Percentiles rank a stretch among this genome's conserved stretches.
Evolutionary conservation across 352 stramenopile species (phyloP).

Genomic region (Phytophthora chlamydospora): DNA sequence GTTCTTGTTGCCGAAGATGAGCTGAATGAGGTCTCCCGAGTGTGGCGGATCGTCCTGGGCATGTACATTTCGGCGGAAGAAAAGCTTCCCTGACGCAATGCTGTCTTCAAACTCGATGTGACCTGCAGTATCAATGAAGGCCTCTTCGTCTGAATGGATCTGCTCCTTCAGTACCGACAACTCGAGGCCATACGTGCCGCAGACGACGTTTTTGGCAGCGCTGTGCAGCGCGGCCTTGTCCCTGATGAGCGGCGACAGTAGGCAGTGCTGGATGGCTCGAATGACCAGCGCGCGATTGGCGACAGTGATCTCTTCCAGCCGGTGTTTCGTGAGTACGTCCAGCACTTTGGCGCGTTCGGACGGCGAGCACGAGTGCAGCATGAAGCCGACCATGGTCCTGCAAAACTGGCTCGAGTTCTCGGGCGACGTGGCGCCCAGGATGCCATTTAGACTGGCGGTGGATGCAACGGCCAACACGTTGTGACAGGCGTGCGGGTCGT

Average conservation of each 20-base stretch:
- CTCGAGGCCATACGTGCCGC: constrained; percentile 68
- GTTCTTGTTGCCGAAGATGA: constrained; percentile 83
- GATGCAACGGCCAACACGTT: constrained; percentile 71
- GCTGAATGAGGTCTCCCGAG: constrained; percentile 75
- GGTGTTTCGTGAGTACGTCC: constrained; percentile 73
- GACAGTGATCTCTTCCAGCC: constrained; percentile 75
- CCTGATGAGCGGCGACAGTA: constrained; percentile 71
- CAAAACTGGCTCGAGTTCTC: constrained; percentile 77
- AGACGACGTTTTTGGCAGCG: constrained; percentile 74
- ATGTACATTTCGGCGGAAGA: constrained; percentile 8
- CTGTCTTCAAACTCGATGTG: constrained; percentile 33
- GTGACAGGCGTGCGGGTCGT: constrained; percentile 78
- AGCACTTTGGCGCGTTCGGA: constrained; percentile 70
- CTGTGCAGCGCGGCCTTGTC: constrained; percentile 72
- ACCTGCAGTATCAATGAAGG: constrained; percentile 43
- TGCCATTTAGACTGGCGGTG: constrained; percentile 72
- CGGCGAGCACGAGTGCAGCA: constrained; percentile 74
- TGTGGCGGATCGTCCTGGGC: constrained; percentile 53
- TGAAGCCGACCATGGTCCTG: constrained; percentile 87
- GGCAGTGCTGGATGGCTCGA: constrained; percentile 76
- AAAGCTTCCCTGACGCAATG: constrained; percentile 15
- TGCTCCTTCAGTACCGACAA: constrained; percentile 83
- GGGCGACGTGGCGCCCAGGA: constrained; percentile 77
- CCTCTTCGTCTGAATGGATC: constrained; percentile 71
- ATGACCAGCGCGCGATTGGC: constrained; percentile 81